phyloP scores from a whole-genome alignment of 164 flowering plant species.

The Magnolia kwangsiensis region DNA sequence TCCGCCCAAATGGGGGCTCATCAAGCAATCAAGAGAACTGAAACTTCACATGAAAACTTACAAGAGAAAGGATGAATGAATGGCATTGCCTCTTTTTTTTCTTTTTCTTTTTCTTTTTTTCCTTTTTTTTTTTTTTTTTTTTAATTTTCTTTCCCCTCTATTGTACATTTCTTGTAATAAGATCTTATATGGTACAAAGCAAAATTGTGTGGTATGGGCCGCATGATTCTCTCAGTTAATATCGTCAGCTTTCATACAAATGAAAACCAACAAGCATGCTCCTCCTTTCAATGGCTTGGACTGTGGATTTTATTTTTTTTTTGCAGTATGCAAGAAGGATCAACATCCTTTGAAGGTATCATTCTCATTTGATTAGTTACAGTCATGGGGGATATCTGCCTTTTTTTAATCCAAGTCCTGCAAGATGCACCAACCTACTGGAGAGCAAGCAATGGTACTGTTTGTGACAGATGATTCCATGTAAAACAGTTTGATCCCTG shows the following conservation, averaged over 20 bases:
- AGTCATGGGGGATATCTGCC: not conserved
- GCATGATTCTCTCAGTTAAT: conserved; percentile 29
- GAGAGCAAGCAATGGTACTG: conserved; percentile 17
- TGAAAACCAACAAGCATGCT: conserved; percentile 27
- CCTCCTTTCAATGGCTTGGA: conserved; percentile 9
- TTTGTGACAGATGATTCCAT: conserved; percentile 18
- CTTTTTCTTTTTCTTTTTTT: not conserved
- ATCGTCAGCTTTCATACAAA: conserved; percentile 26
- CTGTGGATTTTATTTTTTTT: not conserved
- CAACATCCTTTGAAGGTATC: not conserved
- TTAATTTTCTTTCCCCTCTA: conserved; percentile 26
- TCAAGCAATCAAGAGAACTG: not conserved
- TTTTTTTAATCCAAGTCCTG: conserved; percentile 16
- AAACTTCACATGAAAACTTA: not conserved
- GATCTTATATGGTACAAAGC: conserved; percentile 63
- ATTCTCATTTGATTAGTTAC: not conserved
- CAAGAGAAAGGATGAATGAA: conserved; percentile 32
- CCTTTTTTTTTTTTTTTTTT: conserved; percentile 19
- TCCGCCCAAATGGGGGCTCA: not conserved
- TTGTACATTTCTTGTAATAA: conserved; percentile 49
- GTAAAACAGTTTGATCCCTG: conserved; percentile 7
- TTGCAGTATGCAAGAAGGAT: not conserved
- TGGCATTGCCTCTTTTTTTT: conserved; percentile 26
- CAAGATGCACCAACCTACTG: conserved; percentile 21
- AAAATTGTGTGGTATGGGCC: conserved; percentile 52